phyloP scores from a whole-genome alignment of 73 alveolate genomes.

The Diophrys sp. region DNA sequence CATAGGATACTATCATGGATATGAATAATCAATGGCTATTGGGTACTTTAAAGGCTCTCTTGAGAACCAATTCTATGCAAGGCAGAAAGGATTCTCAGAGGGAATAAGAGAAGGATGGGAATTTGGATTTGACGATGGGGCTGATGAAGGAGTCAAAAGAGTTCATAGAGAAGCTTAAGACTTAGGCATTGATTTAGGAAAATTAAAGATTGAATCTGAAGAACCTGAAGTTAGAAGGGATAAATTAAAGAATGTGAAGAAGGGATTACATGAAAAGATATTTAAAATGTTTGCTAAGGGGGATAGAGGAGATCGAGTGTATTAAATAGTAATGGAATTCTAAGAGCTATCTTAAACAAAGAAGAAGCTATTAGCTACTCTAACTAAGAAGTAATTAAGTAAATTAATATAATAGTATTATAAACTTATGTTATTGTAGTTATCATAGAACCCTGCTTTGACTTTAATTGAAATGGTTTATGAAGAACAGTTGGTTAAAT shows the following conservation, averaged over 20 bases:
- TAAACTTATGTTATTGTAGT: not conserved
- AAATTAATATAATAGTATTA: conserved; percentile 30
- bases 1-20: conserved; percentile 34
- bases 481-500: conserved; percentile 39
- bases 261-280: conserved; percentile 15
- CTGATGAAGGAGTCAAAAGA: conserved; percentile 39
- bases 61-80: conserved; percentile 35
- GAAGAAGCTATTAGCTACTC: conserved; percentile 36
- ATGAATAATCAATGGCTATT: conserved; percentile 15
- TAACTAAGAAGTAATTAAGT: conserved; percentile 22
- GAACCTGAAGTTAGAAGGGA: conserved; percentile 22
- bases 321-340: conserved; percentile 12
- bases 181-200: conserved; percentile 28
- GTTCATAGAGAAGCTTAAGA: conserved; percentile 53
- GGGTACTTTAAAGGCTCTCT: conserved; percentile 45
- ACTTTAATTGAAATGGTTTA: conserved; percentile 16
- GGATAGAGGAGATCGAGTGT: conserved; percentile 13
- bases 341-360: conserved; percentile 18
- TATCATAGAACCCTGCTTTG: conserved; percentile 3
- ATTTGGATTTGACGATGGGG: conserved; percentile 63
- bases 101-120: conserved; percentile 57
- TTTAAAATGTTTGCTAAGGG: conserved; percentile 25
- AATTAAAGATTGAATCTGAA: conserved; percentile 12
- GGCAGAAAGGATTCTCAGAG: conserved; percentile 35
- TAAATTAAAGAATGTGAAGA: conserved; percentile 28